These are phyloP conservation scores for Meripilus lineatus DNA, from an alignment of 1,284 basidiomycete species.

Conservation along the genomic window DNA sequence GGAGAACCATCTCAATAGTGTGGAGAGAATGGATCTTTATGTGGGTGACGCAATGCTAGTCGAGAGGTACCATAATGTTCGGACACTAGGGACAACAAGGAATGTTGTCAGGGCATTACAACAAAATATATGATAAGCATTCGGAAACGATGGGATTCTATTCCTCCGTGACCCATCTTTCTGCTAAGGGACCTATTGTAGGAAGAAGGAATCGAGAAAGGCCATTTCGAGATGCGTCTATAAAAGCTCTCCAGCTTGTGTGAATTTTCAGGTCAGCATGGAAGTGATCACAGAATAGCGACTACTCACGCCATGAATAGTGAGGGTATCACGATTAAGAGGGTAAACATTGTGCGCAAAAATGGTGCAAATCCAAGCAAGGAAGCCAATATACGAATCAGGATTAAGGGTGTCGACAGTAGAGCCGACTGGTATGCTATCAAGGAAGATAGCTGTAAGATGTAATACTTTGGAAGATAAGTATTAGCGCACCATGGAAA, in stretches of 20 bases:
- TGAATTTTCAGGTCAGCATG: slow-evolving; percentile 15
- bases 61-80: too few relatives aligned
- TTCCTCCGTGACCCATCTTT: slow-evolving; percentile 70
- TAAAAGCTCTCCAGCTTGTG: slow-evolving; percentile 56
- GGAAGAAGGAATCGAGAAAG: slow-evolving; percentile 62
- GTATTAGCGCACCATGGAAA: slow-evolving; percentile 57
- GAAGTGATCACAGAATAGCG: slow-evolving; percentile 1
- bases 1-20: too few relatives aligned
- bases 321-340: slow-evolving; percentile 37
- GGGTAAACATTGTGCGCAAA: slow-evolving; percentile 41
- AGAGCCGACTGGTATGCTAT: slow-evolving; percentile 79
- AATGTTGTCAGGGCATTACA: too few relatives aligned
- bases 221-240: slow-evolving; percentile 53
- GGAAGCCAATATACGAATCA: slow-evolving; percentile 56
- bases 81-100: too few relatives aligned
- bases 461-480: slow-evolving; percentile 6
- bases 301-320: slow-evolving; percentile 54
- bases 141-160: slow-evolving; percentile 25
- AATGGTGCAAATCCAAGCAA: slow-evolving; percentile 45
- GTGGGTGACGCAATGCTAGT: too few relatives aligned
- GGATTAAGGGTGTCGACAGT: slow-evolving; percentile 59
- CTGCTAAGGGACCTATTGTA: slow-evolving; percentile 64
- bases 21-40: too few relatives aligned
- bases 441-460: not conserved
- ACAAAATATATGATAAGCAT: slow-evolving; percentile 3